Percentiles rank a stretch among this genome's conserved stretches.
phyloP scores from a whole-genome alignment of 1,139 yeast species.

The Scheffersomyces stambukii region DNA sequence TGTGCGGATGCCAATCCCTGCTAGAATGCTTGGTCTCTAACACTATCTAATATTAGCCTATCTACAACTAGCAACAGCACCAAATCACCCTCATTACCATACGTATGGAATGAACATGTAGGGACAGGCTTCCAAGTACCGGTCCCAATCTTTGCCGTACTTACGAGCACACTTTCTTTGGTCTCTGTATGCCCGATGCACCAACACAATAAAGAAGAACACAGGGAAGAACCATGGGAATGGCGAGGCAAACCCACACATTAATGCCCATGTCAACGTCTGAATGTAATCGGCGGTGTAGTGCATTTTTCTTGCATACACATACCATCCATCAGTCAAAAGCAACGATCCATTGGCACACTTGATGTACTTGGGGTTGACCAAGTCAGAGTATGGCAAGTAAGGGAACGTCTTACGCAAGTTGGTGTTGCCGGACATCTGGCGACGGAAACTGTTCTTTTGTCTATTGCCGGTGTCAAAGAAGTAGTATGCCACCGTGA shows the following conservation, averaged over 20 bases:
- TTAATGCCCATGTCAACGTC: constrained; percentile 86
- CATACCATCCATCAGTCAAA: constrained; percentile 92
- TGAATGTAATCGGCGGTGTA: constrained; percentile 93
- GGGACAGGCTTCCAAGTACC: constrained; percentile 83
- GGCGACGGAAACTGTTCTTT: constrained; percentile 88
- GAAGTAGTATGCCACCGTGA: constrained; percentile 77
- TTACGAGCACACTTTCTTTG: constrained; percentile 75
- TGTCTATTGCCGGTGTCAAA: constrained; percentile 95
- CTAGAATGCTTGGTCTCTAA: constrained; percentile 1
- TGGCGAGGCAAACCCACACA: constrained; percentile 82
- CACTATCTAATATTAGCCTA: background rate
- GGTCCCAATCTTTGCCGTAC: constrained; percentile 93
- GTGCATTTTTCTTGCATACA: constrained; percentile 86
- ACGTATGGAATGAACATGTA: constrained; percentile 88
- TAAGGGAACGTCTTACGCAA: constrained; percentile 89
- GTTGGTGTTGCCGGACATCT: constrained; percentile 71
- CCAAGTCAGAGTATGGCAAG: constrained; percentile 76
- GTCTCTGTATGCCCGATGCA: constrained; percentile 88
- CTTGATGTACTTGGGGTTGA: constrained; percentile 77
- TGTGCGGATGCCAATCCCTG: background rate
- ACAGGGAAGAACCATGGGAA: constrained; percentile 96
- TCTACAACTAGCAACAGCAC: background rate
- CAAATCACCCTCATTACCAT: constrained; percentile 32
- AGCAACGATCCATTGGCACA: constrained; percentile 82
- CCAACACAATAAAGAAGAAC: constrained; percentile 80